Evolutionary conservation across 2,329 filamentous ascomycete species (phyloP).

Genomic region (Incumbomyces delicatus): DNA sequence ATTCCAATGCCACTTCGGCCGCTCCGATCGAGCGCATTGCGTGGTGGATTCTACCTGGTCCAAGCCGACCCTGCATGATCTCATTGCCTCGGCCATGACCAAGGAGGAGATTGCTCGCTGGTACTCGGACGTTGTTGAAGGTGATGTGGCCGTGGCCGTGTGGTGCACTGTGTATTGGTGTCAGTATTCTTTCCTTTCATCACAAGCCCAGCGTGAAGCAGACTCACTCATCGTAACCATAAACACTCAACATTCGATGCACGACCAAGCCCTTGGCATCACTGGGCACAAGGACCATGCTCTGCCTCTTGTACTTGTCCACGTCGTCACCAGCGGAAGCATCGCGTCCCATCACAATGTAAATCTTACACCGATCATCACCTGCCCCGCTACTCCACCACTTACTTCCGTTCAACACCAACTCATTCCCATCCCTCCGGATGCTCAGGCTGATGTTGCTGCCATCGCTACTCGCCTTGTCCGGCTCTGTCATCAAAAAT

Average conservation of each 20-base stretch:
- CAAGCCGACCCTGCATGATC: conserved; percentile 93
- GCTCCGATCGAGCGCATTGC: conserved; percentile 91
- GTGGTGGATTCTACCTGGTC: conserved; percentile 93
- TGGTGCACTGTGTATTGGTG: conserved; percentile 48
- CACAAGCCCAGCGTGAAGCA: too few relatives aligned
- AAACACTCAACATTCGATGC: conserved; percentile 84
- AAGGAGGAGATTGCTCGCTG: conserved; percentile 76
- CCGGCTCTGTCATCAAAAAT: conserved; percentile 89
- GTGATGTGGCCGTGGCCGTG: conserved; percentile 89
- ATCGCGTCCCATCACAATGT: conserved; percentile 95
- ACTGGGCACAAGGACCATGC: conserved; percentile 83
- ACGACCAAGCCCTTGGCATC: conserved; percentile 77
- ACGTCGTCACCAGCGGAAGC: conserved; percentile 46
- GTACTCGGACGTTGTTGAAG: conserved; percentile 83
- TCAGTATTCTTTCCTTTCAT: too few relatives aligned
- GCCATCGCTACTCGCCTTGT: conserved; percentile 81
- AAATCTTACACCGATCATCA: conserved; percentile 81
- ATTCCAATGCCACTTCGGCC: conserved; percentile 82
- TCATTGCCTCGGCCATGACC: conserved; percentile 92
- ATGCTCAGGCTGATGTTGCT: conserved; percentile 85
- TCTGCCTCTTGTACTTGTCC: conserved; percentile 80
- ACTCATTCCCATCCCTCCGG: conserved; percentile 70
- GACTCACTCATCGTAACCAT: conserved; percentile 74
- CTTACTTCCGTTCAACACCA: conserved; percentile 91
- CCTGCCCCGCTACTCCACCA: conserved; percentile 98